Base-by-base conservation (phyloP, 2,329 filamentous ascomycete genomes). In the Zarea fungicola region DNA sequence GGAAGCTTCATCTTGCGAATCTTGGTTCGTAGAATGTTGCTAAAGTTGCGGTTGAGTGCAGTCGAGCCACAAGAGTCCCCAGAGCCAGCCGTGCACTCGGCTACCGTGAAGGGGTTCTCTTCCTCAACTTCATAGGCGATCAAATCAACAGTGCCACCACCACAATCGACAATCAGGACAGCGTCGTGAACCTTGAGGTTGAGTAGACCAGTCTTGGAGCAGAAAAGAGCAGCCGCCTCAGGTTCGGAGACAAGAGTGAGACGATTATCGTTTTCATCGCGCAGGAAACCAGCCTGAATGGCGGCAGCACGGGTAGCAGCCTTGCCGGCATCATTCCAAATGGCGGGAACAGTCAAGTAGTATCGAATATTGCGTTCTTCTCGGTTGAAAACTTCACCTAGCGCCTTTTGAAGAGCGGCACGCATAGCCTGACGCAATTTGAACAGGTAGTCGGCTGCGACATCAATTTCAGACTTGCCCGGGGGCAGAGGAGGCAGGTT, bases 1-100 rank as follows among this genome's bases (percentile, higher is more conserved):
- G 93, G 91, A 39, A 99, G 77, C 72, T 97, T 97, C 93, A 97
- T 97, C 77, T 97, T 97, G 58, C 92, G 81, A 61, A 99, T 97
- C 77, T 97, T 97, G 53, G 92, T 95, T 47, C 93, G 86, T 43
- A 97, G 76, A 58, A 99, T 96, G 71, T 97, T 97, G 73, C 89
- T 96, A 65, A 97, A 99, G 69, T 97, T 97, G 52, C 93, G 84
- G 71, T 99, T 99, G 47, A 99, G 80, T 0, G 93, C 93, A 1
- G 93, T 97, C n/a, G 92, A 97, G 62, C 93, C 93, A 65, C 93
- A 97, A 19, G 92, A 96, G 68, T 97, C 93, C 66, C 93, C 93
- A 44, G 92, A 97, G 52, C 93, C 93, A 54, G 92, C 91, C 48
- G 93, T 99, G 67, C 93, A 97, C 70, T 97, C 93, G 47, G 90